phyloP scores from a whole-genome alignment of 2,329 filamentous ascomycete species.

The Diaporthe capsici region DNA sequence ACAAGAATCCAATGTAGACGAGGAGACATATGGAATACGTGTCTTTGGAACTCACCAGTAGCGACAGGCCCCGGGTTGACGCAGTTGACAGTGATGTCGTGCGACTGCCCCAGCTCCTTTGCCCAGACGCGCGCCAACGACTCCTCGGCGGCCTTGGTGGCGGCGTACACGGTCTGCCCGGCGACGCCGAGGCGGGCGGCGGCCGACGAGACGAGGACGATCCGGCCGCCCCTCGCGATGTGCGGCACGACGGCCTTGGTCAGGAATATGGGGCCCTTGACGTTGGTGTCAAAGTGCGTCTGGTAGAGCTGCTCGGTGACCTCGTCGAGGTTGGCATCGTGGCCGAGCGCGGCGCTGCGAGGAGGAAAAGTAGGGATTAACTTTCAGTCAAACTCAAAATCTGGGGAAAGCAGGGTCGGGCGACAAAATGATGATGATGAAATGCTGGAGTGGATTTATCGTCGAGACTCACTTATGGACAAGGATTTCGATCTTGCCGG shows the following conservation, averaged over 20 bases:
- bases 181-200: not conserved
- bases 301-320: not conserved
- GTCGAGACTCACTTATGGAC: not conserved
- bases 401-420: not conserved
- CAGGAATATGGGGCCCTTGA: not conserved
- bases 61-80: constrained; percentile 71
- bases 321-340: constrained; percentile 7
- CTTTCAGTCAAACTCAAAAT: not conserved
- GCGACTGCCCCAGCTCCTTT: constrained; percentile 68
- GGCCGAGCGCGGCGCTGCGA: not conserved
- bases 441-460: too few species aligned
- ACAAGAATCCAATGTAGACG: constrained; percentile 46
- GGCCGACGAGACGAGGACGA: not conserved
- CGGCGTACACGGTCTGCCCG: constrained; percentile 64
- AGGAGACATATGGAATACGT: constrained; percentile 39
- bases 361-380: not conserved
- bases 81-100: constrained; percentile 66
- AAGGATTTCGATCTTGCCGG: not conserved
- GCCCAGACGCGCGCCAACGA: constrained; percentile 73
- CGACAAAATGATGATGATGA: not conserved
- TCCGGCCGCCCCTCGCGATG: not conserved
- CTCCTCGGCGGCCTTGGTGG: constrained; percentile 73
- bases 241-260: not conserved
- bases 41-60: constrained; percentile 50
- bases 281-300: constrained; percentile 8